A percentile compares a stretch with the other conserved stretches of the same genome.
Evolutionary conservation across 1,284 basidiomycete species (phyloP).

Genomic region (Cutaneotrichosporon spelunceum): DNA sequence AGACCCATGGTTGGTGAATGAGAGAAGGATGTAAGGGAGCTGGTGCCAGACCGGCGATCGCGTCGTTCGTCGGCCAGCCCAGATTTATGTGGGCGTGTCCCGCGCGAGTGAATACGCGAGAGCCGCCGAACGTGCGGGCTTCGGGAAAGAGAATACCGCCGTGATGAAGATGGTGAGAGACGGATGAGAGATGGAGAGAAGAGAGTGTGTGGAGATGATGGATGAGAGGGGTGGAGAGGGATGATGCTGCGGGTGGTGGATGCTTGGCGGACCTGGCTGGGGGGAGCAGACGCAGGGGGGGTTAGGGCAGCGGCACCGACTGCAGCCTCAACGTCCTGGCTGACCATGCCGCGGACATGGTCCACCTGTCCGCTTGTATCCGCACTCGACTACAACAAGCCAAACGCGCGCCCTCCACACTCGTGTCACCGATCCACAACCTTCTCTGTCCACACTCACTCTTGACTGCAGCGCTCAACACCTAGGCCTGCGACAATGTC

Average conservation of each 20-base stretch:
- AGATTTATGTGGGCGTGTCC: neutral
- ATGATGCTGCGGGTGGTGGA: neutral
- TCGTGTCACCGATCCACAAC: neutral
- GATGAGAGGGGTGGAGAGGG: neutral
- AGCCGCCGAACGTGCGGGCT: neutral
- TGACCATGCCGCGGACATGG: neutral
- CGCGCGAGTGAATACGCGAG: neutral
- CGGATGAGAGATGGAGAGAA: neutral
- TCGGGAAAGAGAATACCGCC: neutral
- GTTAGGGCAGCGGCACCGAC: neutral
- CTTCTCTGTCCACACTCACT: neutral
- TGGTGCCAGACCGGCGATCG: constrained; percentile 8
- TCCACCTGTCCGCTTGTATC: neutral
- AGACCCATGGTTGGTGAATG: constrained; percentile 25
- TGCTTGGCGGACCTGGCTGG: neutral
- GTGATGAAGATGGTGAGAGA: neutral
- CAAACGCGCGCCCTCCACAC: neutral
- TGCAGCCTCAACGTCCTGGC: too few relatives aligned
- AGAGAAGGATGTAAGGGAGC: neutral
- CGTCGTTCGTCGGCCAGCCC: constrained; percentile 7
- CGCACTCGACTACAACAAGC: neutral
- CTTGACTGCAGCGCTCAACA: neutral
- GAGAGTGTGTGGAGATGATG: neutral
- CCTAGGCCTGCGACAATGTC: constrained; percentile 24
- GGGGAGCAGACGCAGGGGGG: neutral